phyloP scores from a whole-genome alignment of 1,284 basidiomycete species.

The Trichosporon sp. region DNA sequence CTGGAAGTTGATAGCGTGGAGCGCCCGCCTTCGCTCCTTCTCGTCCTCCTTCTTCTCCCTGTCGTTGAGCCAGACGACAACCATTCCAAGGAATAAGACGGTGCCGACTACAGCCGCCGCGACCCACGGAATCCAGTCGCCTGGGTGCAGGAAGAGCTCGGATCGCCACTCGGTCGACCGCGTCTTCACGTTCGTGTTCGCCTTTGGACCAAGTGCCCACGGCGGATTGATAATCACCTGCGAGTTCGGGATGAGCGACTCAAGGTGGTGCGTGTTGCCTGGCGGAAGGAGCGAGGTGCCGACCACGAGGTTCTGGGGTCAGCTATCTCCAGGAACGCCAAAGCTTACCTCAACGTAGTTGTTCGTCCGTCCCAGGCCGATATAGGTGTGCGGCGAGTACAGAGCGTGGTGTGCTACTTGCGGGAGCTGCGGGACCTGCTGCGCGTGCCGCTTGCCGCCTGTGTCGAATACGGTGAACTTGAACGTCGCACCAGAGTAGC shows the following conservation, averaged over 20 bases:
- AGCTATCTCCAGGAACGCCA: background rate
- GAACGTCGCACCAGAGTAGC: constrained; percentile 91
- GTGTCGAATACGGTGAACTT: constrained; percentile 98
- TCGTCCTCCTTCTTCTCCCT: constrained; percentile 97
- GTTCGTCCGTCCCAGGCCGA: constrained; percentile 97
- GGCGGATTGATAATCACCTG: constrained; percentile 93
- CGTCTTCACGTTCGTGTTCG: constrained; percentile 28
- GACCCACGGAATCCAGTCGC: constrained; percentile 98
- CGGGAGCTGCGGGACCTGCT: constrained; percentile 89
- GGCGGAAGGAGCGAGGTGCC: constrained; percentile 75
- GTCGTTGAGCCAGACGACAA: constrained; percentile 84
- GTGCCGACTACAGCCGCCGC: constrained; percentile 78
- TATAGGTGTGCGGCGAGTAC: constrained; percentile 88
- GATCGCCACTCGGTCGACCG: constrained; percentile 70
- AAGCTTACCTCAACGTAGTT: constrained; percentile 87
- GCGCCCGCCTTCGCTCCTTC: constrained; percentile 76
- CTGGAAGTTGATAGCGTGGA: constrained; percentile 96
- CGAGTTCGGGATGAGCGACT: constrained; percentile 96
- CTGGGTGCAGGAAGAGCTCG: constrained; percentile 88
- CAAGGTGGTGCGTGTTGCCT: constrained; percentile 80
- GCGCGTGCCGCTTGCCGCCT: constrained; percentile 82
- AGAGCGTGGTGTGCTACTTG: constrained; percentile 89
- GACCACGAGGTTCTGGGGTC: constrained; percentile 73
- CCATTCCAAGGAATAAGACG: constrained; percentile 71
- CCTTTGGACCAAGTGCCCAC: constrained; percentile 19